Conservation (phyloP, 2,329 filamentous ascomycete genomes). For the Nigrospora sphaerica region DNA sequence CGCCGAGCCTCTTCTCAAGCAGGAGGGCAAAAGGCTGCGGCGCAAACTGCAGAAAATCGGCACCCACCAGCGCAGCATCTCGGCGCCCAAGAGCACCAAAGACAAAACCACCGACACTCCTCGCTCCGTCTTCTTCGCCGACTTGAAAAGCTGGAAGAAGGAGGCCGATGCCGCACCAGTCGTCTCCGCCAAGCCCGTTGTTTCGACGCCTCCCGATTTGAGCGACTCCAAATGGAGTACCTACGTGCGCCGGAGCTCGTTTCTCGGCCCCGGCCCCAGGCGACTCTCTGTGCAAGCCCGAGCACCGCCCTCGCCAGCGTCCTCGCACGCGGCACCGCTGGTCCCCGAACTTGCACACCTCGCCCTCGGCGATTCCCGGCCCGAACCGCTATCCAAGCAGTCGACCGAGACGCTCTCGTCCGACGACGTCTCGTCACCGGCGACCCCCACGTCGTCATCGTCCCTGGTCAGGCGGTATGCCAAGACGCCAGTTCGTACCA, state of each 20-base stretch:
- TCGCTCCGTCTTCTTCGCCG: too few relatives aligned
- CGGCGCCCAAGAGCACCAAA: conserved; percentile 11
- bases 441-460: conserved; percentile 15
- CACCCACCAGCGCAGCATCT: conserved; percentile 13
- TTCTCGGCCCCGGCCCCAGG: conserved; percentile 9
- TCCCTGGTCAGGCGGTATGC: conserved; percentile 32
- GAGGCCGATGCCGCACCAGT: neutral
- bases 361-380: conserved; percentile 14
- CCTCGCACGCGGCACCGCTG: conserved; percentile 1
- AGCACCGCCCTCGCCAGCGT: conserved; percentile 9
- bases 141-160: neutral
- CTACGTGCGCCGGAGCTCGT: conserved; percentile 18
- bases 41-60: conserved; percentile 22
- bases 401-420: conserved; percentile 7
- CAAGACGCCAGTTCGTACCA: conserved; percentile 42
- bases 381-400: conserved; percentile 1
- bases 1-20: conserved; percentile 6
- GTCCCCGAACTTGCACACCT: conserved; percentile 27
- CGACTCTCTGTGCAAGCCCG: conserved; percentile 5
- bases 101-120: too few relatives aligned
- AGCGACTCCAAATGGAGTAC: conserved; percentile 20
- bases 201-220: conserved; percentile 8
- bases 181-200: neutral
- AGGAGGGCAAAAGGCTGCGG: conserved; percentile 21
- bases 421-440: conserved; percentile 2